Evolutionary conservation across 257 asterid species (phyloP).

Genomic region (Salvia rosmarinus): DNA sequence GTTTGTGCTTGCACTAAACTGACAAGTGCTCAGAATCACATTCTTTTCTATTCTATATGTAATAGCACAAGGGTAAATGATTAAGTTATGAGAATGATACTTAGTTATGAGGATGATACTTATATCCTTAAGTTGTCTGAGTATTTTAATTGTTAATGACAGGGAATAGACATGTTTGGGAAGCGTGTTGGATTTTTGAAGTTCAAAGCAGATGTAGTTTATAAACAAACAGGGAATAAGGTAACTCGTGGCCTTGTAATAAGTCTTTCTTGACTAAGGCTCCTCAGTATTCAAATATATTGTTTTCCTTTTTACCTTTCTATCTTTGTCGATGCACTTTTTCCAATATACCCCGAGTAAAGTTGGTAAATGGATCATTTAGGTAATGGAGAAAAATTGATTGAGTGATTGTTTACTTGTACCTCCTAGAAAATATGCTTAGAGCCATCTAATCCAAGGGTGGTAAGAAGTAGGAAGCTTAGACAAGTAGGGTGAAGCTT

Average conservation of each 20-base stretch:
- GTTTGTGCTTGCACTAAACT: constrained; percentile 1
- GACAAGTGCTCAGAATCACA: constrained; percentile 8
- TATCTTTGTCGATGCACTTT: neutral
- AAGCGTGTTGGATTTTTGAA: constrained; percentile 89
- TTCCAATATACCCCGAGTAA: neutral
- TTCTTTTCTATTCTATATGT: neutral
- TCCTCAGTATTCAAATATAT: neutral
- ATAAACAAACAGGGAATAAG: constrained; percentile 76
- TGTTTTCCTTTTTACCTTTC: neutral
- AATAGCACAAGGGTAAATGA: neutral
- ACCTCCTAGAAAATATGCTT: neutral
- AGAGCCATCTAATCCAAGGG: constrained; percentile 8
- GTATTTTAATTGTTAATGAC: constrained; percentile 36
- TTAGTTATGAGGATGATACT: constrained; percentile 11
- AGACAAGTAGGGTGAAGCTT: neutral
- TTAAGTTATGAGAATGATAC: neutral
- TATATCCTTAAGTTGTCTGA: constrained; percentile 19
- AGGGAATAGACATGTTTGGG: constrained; percentile 97
- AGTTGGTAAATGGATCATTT: neutral
- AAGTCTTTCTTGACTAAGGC: constrained; percentile 18
- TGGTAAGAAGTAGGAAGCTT: constrained; percentile 1
- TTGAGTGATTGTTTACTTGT: neutral
- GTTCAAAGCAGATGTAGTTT: constrained; percentile 81
- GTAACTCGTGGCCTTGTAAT: constrained; percentile 39
- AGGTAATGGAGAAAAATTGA: constrained; percentile 3